These are phyloP conservation scores for Microbotryum lychnidis-dioicae DNA, from an alignment of 1,284 basidiomycete genomes.

Conservation along the genomic window DNA sequence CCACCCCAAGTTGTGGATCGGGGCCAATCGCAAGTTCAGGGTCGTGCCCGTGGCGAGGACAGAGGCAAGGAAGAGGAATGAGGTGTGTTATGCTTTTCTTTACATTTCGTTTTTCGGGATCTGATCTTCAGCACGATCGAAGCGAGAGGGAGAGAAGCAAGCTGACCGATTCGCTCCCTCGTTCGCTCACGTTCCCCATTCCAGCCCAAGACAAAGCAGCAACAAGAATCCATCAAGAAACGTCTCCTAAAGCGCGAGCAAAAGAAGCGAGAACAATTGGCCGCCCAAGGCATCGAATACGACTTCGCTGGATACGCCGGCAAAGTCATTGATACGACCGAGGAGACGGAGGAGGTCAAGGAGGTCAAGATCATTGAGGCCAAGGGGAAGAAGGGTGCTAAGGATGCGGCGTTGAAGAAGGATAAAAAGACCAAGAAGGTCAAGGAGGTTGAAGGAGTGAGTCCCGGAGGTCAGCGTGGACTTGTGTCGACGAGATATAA, in stretches of 20 bases:
- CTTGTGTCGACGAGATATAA: too few relatives aligned
- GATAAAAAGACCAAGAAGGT: constrained; percentile 22
- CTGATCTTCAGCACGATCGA: too few relatives aligned
- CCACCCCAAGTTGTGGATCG: constrained; percentile 90
- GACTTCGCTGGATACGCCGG: constrained; percentile 57
- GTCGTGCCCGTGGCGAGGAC: constrained; percentile 63
- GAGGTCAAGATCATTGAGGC: constrained; percentile 1
- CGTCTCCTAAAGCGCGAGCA: constrained; percentile 70
- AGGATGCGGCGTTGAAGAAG: constrained; percentile 18
- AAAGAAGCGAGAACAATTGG: constrained; percentile 68
- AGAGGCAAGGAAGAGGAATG: constrained; percentile 62
- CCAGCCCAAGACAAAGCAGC: constrained; percentile 65
- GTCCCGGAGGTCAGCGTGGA: not conserved
- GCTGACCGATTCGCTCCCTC: not conserved
- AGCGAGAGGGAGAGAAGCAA: too few relatives aligned
- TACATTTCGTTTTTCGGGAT: not conserved
- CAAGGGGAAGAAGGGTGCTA: constrained; percentile 9
- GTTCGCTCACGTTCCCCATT: constrained; percentile 6
- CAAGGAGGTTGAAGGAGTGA: constrained; percentile 15
- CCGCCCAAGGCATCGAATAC: constrained; percentile 78
- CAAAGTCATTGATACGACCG: constrained; percentile 13
- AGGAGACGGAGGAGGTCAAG: constrained; percentile 8
- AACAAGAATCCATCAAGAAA: constrained; percentile 59
- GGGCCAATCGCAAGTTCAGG: constrained; percentile 88
- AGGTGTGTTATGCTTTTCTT: constrained; percentile 47